A percentile compares a stretch with the other conserved stretches of the same genome.
Conservation (phyloP, 257 asterid species). For the Agastache rugosa region DNA sequence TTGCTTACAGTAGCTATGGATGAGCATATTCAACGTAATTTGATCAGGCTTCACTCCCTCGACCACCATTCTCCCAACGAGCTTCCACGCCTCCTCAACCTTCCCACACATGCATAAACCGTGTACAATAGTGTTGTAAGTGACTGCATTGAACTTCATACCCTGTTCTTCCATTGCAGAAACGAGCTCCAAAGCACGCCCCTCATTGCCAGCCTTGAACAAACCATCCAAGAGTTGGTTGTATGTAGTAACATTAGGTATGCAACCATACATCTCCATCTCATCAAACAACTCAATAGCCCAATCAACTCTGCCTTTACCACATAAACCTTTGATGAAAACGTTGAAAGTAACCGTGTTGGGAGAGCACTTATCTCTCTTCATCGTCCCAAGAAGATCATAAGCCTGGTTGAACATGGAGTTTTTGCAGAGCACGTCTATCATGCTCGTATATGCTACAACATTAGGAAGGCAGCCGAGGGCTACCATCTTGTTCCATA, state of each 20-base stretch:
- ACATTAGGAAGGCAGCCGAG: conserved; percentile 71
- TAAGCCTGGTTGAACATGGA: conserved; percentile 73
- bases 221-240: conserved; percentile 73
- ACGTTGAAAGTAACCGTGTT: conserved; percentile 69
- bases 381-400: conserved; percentile 63
- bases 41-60: conserved; percentile 63
- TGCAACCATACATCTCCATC: conserved; percentile 64
- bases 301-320: conserved; percentile 61
- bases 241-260: conserved; percentile 60
- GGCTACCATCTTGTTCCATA: conserved; percentile 83
- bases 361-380: conserved; percentile 63
- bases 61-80: conserved; percentile 69
- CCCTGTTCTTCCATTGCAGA: conserved; percentile 61
- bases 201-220: conserved; percentile 45
- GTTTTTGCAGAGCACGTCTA: conserved; percentile 69
- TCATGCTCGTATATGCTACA: conserved; percentile 80
- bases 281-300: conserved; percentile 69
- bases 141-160: conserved; percentile 57
- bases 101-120: conserved; percentile 57
- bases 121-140: conserved; percentile 68
- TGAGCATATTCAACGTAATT: conserved; percentile 63
- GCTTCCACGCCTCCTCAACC: conserved; percentile 52
- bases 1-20: conserved; percentile 60
- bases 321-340: conserved; percentile 70
- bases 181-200: conserved; percentile 57